Evolutionary conservation across 2,329 filamentous ascomycete species (phyloP), one percentile per base, ranked within the genome.

Genomic region (Rhexocercosporidium sp.): DNA sequence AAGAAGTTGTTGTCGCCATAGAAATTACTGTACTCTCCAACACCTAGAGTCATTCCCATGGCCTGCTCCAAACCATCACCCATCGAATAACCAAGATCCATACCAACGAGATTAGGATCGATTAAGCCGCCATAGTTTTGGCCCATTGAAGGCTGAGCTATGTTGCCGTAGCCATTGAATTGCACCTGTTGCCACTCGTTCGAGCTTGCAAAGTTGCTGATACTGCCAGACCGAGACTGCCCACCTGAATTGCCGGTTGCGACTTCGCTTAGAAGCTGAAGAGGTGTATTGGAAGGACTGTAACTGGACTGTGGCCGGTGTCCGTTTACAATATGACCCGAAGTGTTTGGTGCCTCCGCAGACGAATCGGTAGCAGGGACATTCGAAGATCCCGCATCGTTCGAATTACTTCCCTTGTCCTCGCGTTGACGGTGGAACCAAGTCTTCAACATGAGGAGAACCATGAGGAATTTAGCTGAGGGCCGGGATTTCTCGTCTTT

Each of bases 391-490:
- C 25, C 46, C 27, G 34, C 20, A 16, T 49, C 57, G 6, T 53
- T 37, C 25, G 54, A 39, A 9, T 39, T 22, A 9, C 56, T 22
- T 22, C 57, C 53, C 66, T 74, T 75, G 18, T 71, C 70, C 61
- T 77, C 75, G 64, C 72, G 69, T 65, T 77, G 76, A 37, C 76
- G 72, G 61, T 77, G 71, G 49, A 78, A 78, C 90, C 91, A 93
- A 29, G 84, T 86, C 49, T 87, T 86, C 29, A 94, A 79, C 88
- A 93, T 90, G 59, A 85, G 81, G 11, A 94, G 80, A 6, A 93
- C 88, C 66, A 92, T 83, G 2, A 91, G 81, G 70, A 94, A 94
- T 77, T 92, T 93, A 59, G 84, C 82, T 0, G 90, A 87, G 0
- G 90, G 88, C 1, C 89, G 84, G 53, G 87, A 92, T 67, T 85